These are phyloP conservation scores for Chamaenerion angustifolium DNA, from an alignment of 345 rosid species.

Conservation along the genomic window DNA sequence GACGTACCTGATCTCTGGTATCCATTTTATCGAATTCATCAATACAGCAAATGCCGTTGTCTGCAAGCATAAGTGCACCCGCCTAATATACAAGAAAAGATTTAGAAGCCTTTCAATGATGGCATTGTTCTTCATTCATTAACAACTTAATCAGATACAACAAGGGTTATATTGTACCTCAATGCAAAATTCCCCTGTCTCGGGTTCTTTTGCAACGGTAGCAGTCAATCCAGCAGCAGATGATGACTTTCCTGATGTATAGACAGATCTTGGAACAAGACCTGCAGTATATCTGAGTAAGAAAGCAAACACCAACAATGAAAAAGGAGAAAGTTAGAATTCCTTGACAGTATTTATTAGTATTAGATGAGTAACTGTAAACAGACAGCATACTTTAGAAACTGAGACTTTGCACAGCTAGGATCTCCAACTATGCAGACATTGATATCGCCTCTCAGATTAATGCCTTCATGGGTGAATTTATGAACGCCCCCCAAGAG, in stretches of 20 bases:
- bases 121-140: too few species aligned
- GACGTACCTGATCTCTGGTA: slow-evolving; percentile 72
- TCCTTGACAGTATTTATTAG: too few species aligned
- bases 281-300: neutral
- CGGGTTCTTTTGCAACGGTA: slow-evolving; percentile 95
- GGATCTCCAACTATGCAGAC: slow-evolving; percentile 1
- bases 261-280: slow-evolving; percentile 77
- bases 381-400: neutral
- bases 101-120: neutral
- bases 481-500: slow-evolving; percentile 91
- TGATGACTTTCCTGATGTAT: slow-evolving; percentile 9
- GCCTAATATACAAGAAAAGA: slow-evolving; percentile 33
- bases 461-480: slow-evolving; percentile 85
- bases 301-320: neutral
- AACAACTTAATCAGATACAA: neutral
- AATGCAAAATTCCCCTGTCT: slow-evolving; percentile 95
- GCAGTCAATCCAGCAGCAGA: slow-evolving; percentile 92
- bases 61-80: slow-evolving; percentile 98
- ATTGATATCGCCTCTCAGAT: slow-evolving; percentile 81
- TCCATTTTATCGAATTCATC: slow-evolving; percentile 99
- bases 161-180: slow-evolving; percentile 34
- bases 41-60: slow-evolving; percentile 95
- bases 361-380: too few species aligned
- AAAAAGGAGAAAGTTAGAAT: neutral
- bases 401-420: slow-evolving; percentile 1